Evolutionary conservation across 257 asterid species (phyloP), one percentile per base, ranked within the genome.

Genomic region (Hygrophila difformis): DNA sequence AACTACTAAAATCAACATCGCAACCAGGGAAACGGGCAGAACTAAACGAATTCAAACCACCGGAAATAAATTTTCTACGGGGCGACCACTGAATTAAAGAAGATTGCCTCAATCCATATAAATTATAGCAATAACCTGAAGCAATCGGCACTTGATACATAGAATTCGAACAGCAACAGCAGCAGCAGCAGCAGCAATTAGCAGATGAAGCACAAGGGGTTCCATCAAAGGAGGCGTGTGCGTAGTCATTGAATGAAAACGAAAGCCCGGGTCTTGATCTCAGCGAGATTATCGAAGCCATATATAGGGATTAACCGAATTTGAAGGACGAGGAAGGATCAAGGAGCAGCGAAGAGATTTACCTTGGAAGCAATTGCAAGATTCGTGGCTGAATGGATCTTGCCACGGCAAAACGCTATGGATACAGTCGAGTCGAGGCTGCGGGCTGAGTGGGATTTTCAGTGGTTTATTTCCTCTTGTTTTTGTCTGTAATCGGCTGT

Each of bases 71-170:
- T 53, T 63, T 69, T 62, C 78, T 76, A 66, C 53, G 67, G 22
- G 77, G 68, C 39, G 81, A 43, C 71, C 75, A 65, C 36, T 75
- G 93, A 66, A 86, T 82, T 62, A 82, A 70, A 60, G 77, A 75
- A 26, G 96, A 91, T 45, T 82, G 95, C 62, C 84, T 70, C 42
- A 71, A 58, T 35, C 94, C 92, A 57, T 65, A 63, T 1, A 70
- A 62, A 55, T 44, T 58, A 39, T 39, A 68, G 37, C 74, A 57
- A 51, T 63, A 75, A 62, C 52, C 68, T 51, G 88, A 76, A 53
- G 35, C 24, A 42, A 56, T 6, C 18, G 82, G 76, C 39, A 49
- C 49, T 34, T 71, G 69, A 58, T 41, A 60, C 3, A 63, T 24
- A 4, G 77, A 67, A 68, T 50, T 70, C 34, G 61, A 53, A 53